Evolutionary conservation across 1,284 basidiomycete genomes (phyloP).

Genomic region (Ceratobasidium sp.): DNA sequence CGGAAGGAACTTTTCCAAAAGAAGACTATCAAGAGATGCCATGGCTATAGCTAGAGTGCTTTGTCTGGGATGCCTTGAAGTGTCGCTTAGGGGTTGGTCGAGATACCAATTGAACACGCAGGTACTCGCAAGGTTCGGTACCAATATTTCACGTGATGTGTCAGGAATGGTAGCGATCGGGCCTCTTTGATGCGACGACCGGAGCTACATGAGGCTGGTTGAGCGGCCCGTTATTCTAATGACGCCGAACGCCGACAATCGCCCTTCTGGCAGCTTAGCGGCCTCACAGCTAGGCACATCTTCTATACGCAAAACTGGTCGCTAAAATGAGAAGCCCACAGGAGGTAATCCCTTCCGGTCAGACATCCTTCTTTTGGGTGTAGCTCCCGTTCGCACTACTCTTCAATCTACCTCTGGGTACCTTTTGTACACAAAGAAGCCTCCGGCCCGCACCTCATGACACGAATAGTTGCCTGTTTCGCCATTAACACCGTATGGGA

Average conservation of each 20-base stretch:
- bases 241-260: slow-evolving; percentile 31
- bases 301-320: background rate
- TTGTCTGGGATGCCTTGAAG: background rate
- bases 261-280: slow-evolving; percentile 29
- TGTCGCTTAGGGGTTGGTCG: background rate
- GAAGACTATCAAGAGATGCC: slow-evolving; percentile 43
- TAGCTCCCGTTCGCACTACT: slow-evolving; percentile 30
- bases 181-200: slow-evolving; percentile 21
- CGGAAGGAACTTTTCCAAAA: slow-evolving; percentile 43
- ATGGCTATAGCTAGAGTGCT: slow-evolving; percentile 3
- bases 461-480: slow-evolving; percentile 37
- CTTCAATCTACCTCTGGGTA: slow-evolving; percentile 17
- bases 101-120: no score
- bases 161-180: slow-evolving; percentile 10
- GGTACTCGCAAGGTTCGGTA: slow-evolving; percentile 12
- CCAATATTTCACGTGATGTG: slow-evolving; percentile 27
- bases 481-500: slow-evolving; percentile 34
- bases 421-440: slow-evolving; percentile 15
- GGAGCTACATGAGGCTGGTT: background rate
- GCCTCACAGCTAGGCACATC: background rate
- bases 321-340: slow-evolving; percentile 39
- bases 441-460: slow-evolving; percentile 29
- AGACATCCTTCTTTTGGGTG: slow-evolving; percentile 36
- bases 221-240: background rate
- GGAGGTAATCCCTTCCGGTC: slow-evolving; percentile 17